Evolutionary conservation across 768 basidiomycete genomes (phyloP).

Genomic region (Suillus subaureus): DNA sequence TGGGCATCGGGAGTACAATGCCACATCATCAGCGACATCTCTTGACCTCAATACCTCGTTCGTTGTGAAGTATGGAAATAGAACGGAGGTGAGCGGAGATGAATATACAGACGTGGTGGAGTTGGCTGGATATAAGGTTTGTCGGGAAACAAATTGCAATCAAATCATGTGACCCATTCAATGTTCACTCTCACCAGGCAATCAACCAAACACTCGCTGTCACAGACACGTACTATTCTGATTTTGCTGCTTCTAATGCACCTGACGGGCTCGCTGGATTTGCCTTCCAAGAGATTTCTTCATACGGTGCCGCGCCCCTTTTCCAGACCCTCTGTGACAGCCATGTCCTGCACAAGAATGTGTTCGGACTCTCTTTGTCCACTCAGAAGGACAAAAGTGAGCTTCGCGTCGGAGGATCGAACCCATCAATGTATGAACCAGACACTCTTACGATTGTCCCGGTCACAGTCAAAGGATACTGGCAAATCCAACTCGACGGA

Average conservation of each 20-base stretch:
- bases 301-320: background rate
- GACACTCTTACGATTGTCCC: background rate
- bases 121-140: background rate
- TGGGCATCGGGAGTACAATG: background rate
- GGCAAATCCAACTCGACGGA: background rate
- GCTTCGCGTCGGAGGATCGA: background rate
- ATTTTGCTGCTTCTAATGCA: background rate
- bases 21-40: background rate
- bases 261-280: background rate
- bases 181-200: background rate
- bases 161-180: background rate
- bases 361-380: background rate
- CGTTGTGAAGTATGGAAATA: background rate
- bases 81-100: background rate
- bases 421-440: background rate
- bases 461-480: background rate
- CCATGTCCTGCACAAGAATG: background rate
- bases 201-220: background rate
- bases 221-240: background rate
- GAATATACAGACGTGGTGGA: background rate
- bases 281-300: background rate
- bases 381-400: background rate
- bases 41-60: background rate
- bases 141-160: background rate
- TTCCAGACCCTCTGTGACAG: background rate